phyloP scores from a whole-genome alignment of 371 early-diverging fungal species.

The Zychaea mexicana region DNA sequence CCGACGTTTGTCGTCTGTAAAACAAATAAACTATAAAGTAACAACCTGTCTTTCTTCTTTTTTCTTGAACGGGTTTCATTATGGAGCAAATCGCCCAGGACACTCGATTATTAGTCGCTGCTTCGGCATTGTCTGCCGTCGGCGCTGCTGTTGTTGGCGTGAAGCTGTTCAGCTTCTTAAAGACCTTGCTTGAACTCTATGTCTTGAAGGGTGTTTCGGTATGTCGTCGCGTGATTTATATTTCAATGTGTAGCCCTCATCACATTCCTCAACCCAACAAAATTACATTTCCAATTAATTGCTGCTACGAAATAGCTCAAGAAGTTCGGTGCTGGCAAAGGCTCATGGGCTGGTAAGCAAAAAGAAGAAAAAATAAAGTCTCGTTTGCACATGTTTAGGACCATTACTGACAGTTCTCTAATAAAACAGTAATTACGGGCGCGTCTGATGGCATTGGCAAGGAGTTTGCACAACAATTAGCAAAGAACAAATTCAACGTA shows the following conservation, averaged over 20 bases:
- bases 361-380: constrained; percentile 4
- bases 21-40: neutral
- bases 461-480: constrained; percentile 92
- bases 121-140: constrained; percentile 48
- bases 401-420: neutral
- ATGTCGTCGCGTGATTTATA: constrained; percentile 17
- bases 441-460: constrained; percentile 98
- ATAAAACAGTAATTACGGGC: constrained; percentile 88
- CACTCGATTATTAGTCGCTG: constrained; percentile 18
- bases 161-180: constrained; percentile 51
- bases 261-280: neutral
- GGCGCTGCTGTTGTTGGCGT: constrained; percentile 51
- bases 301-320: constrained; percentile 52
- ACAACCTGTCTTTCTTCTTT: neutral
- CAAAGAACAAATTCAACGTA: constrained; percentile 84
- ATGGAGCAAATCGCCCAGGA: constrained; percentile 8
- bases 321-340: constrained; percentile 81
- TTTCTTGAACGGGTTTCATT: neutral
- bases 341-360: constrained; percentile 83
- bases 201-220: constrained; percentile 63
- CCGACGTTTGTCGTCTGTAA: neutral
- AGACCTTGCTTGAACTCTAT: constrained; percentile 58
- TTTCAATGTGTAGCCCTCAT: too few relatives aligned
- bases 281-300: neutral
- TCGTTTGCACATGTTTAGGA: neutral